These are phyloP conservation scores for Naganishia sp. DNA, from an alignment of 1,284 basidiomycete genomes.

Conservation along the genomic window DNA sequence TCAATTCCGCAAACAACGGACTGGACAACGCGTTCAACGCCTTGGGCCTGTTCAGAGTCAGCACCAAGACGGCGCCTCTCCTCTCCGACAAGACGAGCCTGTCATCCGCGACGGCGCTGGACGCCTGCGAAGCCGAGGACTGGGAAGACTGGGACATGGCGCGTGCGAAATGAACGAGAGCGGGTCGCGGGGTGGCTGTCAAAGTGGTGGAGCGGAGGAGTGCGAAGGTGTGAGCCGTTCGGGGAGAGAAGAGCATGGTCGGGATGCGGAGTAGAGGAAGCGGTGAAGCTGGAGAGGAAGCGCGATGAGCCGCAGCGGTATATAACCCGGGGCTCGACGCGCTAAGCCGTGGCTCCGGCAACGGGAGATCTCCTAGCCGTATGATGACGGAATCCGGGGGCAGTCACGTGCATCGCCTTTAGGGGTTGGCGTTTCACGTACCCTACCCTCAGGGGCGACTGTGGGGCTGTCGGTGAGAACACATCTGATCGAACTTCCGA, in stretches of 20 bases:
- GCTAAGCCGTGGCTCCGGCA: too few relatives aligned
- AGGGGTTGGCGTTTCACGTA: too few relatives aligned
- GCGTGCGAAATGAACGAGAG: slow-evolving; percentile 13
- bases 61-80: slow-evolving; percentile 68
- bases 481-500: too few relatives aligned
- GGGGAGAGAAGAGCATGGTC: not conserved
- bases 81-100: slow-evolving; percentile 48
- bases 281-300: too few relatives aligned
- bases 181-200: slow-evolving; percentile 13
- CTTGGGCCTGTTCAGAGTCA: slow-evolving; percentile 94
- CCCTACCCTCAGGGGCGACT: too few relatives aligned
- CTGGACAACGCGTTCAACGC: slow-evolving; percentile 88
- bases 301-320: too few relatives aligned
- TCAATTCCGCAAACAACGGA: slow-evolving; percentile 75
- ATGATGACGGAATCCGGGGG: too few relatives aligned
- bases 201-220: not conserved
- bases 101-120: slow-evolving; percentile 37
- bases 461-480: too few relatives aligned
- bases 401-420: too few relatives aligned
- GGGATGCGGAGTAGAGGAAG: too few relatives aligned
- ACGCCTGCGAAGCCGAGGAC: slow-evolving; percentile 38
- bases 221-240: not conserved
- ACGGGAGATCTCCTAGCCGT: too few relatives aligned
- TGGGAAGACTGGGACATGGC: slow-evolving; percentile 46
- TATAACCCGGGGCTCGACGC: too few relatives aligned